These are phyloP conservation scores for Yarrowia sp. DNA, from an alignment of 805 yeast genomes.

Conservation along the genomic window DNA sequence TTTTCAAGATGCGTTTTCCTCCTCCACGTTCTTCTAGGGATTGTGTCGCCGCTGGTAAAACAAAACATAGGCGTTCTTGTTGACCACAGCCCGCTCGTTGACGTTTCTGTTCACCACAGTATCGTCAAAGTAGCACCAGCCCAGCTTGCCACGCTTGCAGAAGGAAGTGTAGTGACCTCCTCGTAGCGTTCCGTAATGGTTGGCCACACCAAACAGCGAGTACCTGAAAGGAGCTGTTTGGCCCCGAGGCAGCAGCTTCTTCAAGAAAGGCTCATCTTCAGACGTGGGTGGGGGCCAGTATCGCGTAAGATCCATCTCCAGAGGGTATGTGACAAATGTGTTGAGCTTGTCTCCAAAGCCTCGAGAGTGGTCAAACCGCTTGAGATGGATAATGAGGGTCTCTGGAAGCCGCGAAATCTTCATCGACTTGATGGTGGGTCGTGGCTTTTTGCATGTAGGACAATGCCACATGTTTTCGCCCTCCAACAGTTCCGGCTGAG, in stretches of 20 bases:
- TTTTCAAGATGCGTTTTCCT: conserved; percentile 24
- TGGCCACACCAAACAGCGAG: conserved; percentile 78
- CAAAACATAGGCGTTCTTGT: conserved; percentile 80
- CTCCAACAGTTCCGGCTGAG: conserved; percentile 73
- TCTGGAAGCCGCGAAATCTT: conserved; percentile 80
- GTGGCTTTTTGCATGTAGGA: conserved; percentile 70
- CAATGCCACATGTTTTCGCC: conserved; percentile 87
- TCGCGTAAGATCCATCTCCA: conserved; percentile 64
- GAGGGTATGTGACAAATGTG: conserved; percentile 72
- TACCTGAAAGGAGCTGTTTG: conserved; percentile 84
- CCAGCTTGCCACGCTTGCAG: conserved; percentile 66
- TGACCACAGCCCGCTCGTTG: conserved; percentile 61
- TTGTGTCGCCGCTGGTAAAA: conserved; percentile 56
- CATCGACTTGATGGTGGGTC: conserved; percentile 71
- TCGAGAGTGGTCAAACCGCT: conserved; percentile 64
- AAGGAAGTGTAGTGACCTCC: conserved; percentile 91
- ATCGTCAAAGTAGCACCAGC: conserved; percentile 89
- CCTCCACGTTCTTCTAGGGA: conserved; percentile 7
- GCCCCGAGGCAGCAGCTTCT: conserved; percentile 63
- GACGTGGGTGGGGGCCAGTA: conserved; percentile 69
- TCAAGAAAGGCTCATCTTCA: conserved; percentile 55
- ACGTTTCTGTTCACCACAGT: conserved; percentile 65
- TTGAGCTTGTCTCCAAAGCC: conserved; percentile 60
- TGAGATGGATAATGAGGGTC: conserved; percentile 80
- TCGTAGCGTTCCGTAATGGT: conserved; percentile 80